Evolutionary conservation across 768 basidiomycete genomes (phyloP), one percentile per base, ranked within the genome.

Genomic region (Tricholoma sp.): DNA sequence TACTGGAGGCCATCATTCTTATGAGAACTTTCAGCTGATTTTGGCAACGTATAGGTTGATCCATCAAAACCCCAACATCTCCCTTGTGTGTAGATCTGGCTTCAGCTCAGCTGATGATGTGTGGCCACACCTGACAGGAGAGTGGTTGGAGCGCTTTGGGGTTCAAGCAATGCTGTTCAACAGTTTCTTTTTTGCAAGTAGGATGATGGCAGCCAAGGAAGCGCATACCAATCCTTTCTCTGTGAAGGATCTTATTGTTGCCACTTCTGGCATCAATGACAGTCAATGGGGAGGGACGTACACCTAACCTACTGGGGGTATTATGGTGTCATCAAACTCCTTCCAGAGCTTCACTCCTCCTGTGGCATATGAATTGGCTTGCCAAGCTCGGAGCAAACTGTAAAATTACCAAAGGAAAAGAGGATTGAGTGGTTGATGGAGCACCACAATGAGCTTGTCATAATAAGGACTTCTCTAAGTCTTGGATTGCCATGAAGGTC

Each of bases 11-110:
- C 97, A 99, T 65, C 97, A 98, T 75, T 95, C 92, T 2, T 98
- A 86, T 72, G 97, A 99, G 71, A 96, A 99, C 70, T 95, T 98
- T n/a, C n/a, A n/a, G n/a, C n/a, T n/a, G n/a, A n/a, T n/a, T n/a
- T n/a, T n/a, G n/a, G n/a, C n/a, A n/a, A n/a, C n/a, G n/a, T n/a
- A n/a, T n/a, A n/a, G n/a, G n/a, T n/a, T n/a, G n/a, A n/a, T n/a
- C n/a, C n/a, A n/a, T n/a, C n/a, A n/a, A n/a, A n/a, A n/a, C n/a
- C n/a, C n/a, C n/a, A n/a, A n/a, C n/a, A n/a, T n/a, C n/a, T n/a
- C n/a, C n/a, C n/a, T n/a, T n/a, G n/a, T n/a, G n/a, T n/a, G n/a
- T n/a, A n/a, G n/a, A n/a, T 96, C 94, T 46, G 96, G 97, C 46
- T 98, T 98, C 68, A 95, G 96, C 63, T 92, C 87, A 34, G 92